Conservation (phyloP, 1,139 yeast genomes). For the Candida pseudocylindracea region DNA sequence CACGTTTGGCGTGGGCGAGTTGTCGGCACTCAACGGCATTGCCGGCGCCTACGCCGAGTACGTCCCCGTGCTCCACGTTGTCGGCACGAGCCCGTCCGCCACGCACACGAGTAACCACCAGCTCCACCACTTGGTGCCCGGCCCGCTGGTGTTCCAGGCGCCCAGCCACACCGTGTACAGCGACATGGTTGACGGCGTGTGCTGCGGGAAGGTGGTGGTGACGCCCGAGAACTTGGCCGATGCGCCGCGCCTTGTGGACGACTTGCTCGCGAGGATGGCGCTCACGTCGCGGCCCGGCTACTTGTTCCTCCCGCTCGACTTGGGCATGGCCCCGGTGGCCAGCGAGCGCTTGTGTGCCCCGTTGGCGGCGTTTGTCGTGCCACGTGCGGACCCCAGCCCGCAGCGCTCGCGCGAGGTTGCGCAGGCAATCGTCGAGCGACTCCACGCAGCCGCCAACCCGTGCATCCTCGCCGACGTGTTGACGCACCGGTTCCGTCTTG, state of each 20-base stretch:
- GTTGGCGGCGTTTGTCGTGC: constrained; percentile 7
- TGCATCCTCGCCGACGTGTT: constrained; percentile 16
- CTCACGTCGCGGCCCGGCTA: constrained; percentile 16
- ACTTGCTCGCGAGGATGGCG: constrained; percentile 13
- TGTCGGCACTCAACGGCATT: constrained; percentile 33
- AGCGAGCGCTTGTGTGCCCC: constrained; percentile 10
- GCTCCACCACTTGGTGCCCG: constrained; percentile 51
- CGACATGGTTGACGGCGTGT: constrained; percentile 21
- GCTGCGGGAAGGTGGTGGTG: constrained; percentile 8
- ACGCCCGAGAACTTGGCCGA: constrained; percentile 9
- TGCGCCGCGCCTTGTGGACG: constrained; percentile 15
- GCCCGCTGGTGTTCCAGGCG: constrained; percentile 6
- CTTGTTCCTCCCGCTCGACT: constrained; percentile 15
- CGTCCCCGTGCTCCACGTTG: constrained; percentile 30
- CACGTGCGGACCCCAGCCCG: constrained; percentile 9
- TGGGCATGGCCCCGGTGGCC: constrained; percentile 15
- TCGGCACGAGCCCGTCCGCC: constrained; percentile 34
- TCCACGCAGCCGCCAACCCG: constrained; percentile 11
- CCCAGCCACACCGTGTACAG: constrained; percentile 53
- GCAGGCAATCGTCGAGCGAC: constrained; percentile 9
- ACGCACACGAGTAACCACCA: constrained; percentile 12
- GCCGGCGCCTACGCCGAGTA: constrained; percentile 42
- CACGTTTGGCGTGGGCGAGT: constrained; percentile 49
- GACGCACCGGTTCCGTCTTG: constrained; percentile 12
- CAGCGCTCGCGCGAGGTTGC: constrained; percentile 13